Conservation (phyloP, 2,329 filamentous ascomycete species). For the Ceratocystis cacaofunesta region DNA sequence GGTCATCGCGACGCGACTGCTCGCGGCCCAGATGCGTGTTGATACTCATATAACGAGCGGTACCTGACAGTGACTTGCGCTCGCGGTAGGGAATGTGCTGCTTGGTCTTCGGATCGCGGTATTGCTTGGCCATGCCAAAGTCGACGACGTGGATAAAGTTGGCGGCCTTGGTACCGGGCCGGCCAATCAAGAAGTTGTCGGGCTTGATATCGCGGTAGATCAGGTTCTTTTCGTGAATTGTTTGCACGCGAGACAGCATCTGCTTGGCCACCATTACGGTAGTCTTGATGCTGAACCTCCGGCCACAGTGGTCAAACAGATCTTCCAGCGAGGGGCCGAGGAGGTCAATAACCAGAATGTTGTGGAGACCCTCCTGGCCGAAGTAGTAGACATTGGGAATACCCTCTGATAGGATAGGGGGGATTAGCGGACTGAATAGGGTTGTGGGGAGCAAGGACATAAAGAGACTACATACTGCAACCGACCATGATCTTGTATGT, state of each 20-base stretch:
- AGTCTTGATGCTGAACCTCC: conserved; percentile 91
- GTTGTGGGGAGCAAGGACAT: conserved; percentile 8
- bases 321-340: conserved; percentile 91
- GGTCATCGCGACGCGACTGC: conserved; percentile 87
- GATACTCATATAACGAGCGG: conserved; percentile 98
- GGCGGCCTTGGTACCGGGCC: conserved; percentile 80
- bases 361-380: conserved; percentile 93
- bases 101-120: conserved; percentile 96
- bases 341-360: conserved; percentile 95
- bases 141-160: conserved; percentile 98
- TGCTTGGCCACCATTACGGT: conserved; percentile 99
- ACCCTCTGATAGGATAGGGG: conserved; percentile 46
- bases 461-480: conserved; percentile 66
- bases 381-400: conserved; percentile 99
- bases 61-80: conserved; percentile 90
- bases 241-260: conserved; percentile 88
- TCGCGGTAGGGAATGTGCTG: conserved; percentile 97
- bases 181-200: conserved; percentile 95
- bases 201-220: conserved; percentile 99
- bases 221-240: conserved; percentile 95
- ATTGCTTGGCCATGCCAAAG: conserved; percentile 99
- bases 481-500: conserved; percentile 99
- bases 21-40: conserved; percentile 95
- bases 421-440: background rate
- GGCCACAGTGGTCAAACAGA: conserved; percentile 91